Evolutionary conservation across 2,329 filamentous ascomycete genomes (phyloP), one percentile per base, ranked within the genome.

Genomic region (Cucurbitaria berberidis): DNA sequence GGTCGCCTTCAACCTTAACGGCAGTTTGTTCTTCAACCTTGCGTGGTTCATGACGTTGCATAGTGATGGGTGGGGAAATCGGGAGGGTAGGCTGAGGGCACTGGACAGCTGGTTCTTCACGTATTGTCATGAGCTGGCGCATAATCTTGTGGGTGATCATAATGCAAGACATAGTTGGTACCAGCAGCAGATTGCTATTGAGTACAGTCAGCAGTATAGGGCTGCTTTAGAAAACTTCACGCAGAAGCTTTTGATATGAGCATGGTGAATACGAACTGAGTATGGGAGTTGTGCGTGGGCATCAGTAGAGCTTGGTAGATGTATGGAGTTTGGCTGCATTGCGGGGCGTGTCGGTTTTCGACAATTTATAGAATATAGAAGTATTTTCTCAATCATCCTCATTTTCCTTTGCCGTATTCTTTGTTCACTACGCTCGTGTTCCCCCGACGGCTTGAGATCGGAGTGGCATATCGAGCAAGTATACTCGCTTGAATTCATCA

Each of bases 21-120:
- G 93, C 32, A 91, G 89, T 66, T 84, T 99, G 26, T 99, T 98
- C 78, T 97, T 92, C 81, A 99, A 99, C 70, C 83, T 96, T 59
- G 83, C 90, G 16, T 96, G 91, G 79, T 98, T 93, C 73, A 77
- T 89, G 55, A 87, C 93, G 67, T 76, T 97, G 27, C 93, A 98
- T 68, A 57, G 49, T 15, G 54, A 55, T 0, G 55, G 50, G 1
- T 75, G 64, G 49, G 55, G 47, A 7, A 69, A 63, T 6, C 43
- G 51, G 7, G 64, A 69, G 35, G 73, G 73, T 0, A 62, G 69
- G 22, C 80, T 85, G 39, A 43, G 76, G 51, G 43, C 72, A 19
- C 81, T 85, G 3, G 89, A 95, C 55, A 90, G 90, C 2, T 98
- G 93, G 93, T 97, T 89, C 85, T 89, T 96, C 59, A 92, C 95